Evolutionary conservation across 73 alveolate genomes (phyloP).

Genomic region (Effrenium voratum): DNA sequence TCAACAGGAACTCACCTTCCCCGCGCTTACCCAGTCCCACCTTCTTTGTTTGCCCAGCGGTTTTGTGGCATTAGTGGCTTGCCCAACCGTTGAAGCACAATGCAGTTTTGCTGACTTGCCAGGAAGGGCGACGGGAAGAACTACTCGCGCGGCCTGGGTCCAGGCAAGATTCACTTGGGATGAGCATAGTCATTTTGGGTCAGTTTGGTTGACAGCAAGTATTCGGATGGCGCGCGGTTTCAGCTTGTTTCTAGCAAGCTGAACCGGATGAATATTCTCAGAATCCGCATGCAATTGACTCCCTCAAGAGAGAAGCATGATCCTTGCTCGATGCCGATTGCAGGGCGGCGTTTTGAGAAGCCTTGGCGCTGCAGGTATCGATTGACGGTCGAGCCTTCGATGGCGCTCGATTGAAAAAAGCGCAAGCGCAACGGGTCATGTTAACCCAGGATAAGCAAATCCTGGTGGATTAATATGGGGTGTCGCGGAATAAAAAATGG

Average conservation of each 20-base stretch:
- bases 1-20: not conserved
- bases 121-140: constrained; percentile 86
- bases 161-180: not conserved
- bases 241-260: not conserved
- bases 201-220: not conserved
- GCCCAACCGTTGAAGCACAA: not conserved
- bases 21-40: not conserved
- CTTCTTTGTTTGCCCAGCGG: not conserved
- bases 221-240: not conserved
- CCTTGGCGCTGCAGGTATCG: constrained; percentile 17
- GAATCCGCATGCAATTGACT: no score
- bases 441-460: no score
- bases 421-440: no score
- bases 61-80: not conserved
- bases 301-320: no score
- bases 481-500: no score
- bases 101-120: not conserved
- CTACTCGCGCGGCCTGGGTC: constrained; percentile 37
- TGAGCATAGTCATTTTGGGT: not conserved
- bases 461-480: no score
- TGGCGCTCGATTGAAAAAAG: constrained; percentile 40
- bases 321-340: no score
- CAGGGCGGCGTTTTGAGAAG: not conserved
- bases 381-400: constrained; percentile 61
- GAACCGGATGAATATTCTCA: not conserved